phyloP scores from a whole-genome alignment of 768 basidiomycete genomes.

The Termitomyces sp. region DNA sequence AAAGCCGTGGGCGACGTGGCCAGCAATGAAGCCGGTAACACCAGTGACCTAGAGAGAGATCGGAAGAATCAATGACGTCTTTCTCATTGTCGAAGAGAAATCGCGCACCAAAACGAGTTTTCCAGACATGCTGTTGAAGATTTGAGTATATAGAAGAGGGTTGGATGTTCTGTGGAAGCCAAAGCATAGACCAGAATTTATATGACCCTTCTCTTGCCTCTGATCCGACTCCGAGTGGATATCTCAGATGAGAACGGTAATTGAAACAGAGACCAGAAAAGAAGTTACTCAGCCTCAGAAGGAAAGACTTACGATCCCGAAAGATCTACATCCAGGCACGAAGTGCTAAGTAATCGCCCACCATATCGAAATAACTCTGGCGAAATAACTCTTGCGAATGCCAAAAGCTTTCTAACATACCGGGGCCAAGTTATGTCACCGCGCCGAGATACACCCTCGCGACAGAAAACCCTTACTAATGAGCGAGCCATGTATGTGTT shows the following conservation, averaged over 20 bases:
- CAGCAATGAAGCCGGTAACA: constrained; percentile 36
- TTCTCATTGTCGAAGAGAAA: neutral
- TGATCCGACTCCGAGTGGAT: neutral
- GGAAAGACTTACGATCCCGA: too few species aligned
- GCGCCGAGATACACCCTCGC: neutral
- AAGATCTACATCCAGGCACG: neutral
- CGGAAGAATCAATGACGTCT: neutral
- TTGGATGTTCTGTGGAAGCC: neutral
- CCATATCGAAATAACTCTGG: too few species aligned
- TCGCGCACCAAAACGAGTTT: constrained; percentile 19
- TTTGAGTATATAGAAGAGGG: constrained; percentile 3
- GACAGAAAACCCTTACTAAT: neutral
- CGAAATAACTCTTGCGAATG: neutral
- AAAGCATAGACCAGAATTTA: neutral
- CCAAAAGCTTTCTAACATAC: neutral
- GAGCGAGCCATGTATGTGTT: neutral
- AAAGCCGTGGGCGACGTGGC: constrained; percentile 32
- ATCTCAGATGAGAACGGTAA: neutral
- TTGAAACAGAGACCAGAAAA: too few species aligned
- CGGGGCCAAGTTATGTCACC: too few species aligned
- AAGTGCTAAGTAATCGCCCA: neutral
- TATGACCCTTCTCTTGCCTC: constrained; percentile 1
- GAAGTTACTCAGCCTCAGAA: too few species aligned
- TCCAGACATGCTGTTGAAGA: constrained; percentile 16
- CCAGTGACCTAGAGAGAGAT: constrained; percentile 33